These are phyloP conservation scores for Fusarium drepaniforme DNA, from an alignment of 2,329 filamentous ascomycete species.

Conservation along the genomic window DNA sequence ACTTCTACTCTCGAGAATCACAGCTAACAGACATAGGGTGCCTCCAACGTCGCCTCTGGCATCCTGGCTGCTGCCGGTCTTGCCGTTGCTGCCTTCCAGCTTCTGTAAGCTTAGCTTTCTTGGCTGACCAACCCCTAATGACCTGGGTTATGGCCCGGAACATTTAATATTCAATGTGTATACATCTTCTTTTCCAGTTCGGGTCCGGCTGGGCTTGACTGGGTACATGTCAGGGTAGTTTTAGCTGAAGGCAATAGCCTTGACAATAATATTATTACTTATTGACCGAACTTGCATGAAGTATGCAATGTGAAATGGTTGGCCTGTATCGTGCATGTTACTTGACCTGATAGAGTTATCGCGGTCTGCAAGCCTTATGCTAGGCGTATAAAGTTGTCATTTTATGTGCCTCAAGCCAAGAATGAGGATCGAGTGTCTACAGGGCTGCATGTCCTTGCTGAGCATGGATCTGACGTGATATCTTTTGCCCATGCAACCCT, in stretches of 20 bases:
- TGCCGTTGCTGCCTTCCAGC: neutral
- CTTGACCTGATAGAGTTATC: neutral
- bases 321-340: neutral
- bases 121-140: neutral
- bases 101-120: conserved; percentile 5
- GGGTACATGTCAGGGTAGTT: conserved; percentile 2
- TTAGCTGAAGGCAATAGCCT: neutral
- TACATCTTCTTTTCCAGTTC: neutral
- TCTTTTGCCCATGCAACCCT: neutral
- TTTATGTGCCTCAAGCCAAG: neutral
- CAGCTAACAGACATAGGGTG: neutral
- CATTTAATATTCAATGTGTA: conserved; percentile 6
- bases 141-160: conserved; percentile 5
- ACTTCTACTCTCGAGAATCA: neutral
- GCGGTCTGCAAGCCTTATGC: neutral
- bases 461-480: neutral
- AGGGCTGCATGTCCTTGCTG: neutral
- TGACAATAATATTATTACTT: neutral
- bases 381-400: neutral
- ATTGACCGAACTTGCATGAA: neutral
- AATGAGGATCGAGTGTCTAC: neutral
- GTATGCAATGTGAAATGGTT: neutral
- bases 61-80: neutral
- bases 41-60: neutral
- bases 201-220: neutral